Evolutionary conservation across 805 yeast species (phyloP).

Genomic region (Priceomyces medius): DNA sequence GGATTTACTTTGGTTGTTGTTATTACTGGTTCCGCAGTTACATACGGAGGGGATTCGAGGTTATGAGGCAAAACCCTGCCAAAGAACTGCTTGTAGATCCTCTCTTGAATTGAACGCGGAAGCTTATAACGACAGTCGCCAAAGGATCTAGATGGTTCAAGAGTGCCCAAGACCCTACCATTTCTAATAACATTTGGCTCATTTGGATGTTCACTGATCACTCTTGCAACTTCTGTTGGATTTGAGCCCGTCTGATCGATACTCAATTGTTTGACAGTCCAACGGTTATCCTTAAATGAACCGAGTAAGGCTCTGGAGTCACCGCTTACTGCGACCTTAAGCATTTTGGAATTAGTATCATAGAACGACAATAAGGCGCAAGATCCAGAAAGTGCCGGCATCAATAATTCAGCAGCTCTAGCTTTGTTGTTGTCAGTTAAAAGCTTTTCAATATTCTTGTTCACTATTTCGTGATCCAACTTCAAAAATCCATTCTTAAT

Average conservation of each 20-base stretch:
- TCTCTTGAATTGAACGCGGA: slow-evolving; percentile 71
- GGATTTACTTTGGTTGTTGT: slow-evolving; percentile 77
- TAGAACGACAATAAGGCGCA: slow-evolving; percentile 88
- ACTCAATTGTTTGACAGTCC: slow-evolving; percentile 86
- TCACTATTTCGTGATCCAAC: slow-evolving; percentile 84
- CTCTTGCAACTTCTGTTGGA: slow-evolving; percentile 79
- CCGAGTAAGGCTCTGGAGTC: slow-evolving; percentile 93
- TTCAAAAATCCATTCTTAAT: slow-evolving; percentile 76
- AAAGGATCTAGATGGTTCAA: slow-evolving; percentile 95
- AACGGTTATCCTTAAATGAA: slow-evolving; percentile 61
- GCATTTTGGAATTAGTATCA: slow-evolving; percentile 66
- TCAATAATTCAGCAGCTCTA: slow-evolving; percentile 66
- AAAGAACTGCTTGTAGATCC: slow-evolving; percentile 71
- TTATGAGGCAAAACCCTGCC: slow-evolving; percentile 75
- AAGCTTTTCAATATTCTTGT: slow-evolving; percentile 66
- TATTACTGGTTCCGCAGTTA: slow-evolving; percentile 92
- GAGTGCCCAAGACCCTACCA: slow-evolving; percentile 88
- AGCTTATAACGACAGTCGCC: slow-evolving; percentile 96
- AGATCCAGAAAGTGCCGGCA: slow-evolving; percentile 95
- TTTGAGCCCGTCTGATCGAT: slow-evolving; percentile 95
- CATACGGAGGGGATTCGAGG: slow-evolving; percentile 90
- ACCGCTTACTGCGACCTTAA: slow-evolving; percentile 93
- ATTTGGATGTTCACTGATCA: slow-evolving; percentile 85
- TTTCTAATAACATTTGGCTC: slow-evolving; percentile 80
- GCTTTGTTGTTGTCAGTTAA: slow-evolving; percentile 68